phyloP scores from a whole-genome alignment of 2,329 filamentous ascomycete genomes.

The Fusarium azukiicola region DNA sequence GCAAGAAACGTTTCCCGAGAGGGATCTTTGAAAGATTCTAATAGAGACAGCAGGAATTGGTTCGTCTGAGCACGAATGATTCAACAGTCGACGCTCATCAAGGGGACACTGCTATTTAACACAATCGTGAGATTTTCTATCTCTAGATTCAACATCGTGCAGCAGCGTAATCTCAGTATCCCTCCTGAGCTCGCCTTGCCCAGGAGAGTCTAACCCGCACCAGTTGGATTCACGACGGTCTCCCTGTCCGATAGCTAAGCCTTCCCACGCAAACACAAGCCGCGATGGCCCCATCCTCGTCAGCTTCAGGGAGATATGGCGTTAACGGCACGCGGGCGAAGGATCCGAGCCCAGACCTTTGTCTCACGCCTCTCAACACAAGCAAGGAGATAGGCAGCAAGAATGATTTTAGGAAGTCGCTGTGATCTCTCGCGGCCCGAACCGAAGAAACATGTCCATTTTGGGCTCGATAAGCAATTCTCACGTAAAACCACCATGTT shows the following conservation, averaged over 20 bases:
- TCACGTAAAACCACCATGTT: neutral
- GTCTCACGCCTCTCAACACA: constrained; percentile 11
- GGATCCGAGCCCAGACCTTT: constrained; percentile 11
- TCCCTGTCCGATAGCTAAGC: constrained; percentile 17
- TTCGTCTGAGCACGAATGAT: constrained; percentile 16
- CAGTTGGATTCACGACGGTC: too few relatives aligned
- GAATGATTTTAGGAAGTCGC: neutral
- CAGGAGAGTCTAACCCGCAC: too few relatives aligned
- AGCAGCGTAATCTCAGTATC: constrained; percentile 6
- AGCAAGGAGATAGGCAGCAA: constrained; percentile 10
- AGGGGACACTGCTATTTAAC: constrained; percentile 31
- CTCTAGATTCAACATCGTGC: constrained; percentile 4
- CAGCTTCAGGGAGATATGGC: neutral
- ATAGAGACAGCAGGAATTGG: neutral
- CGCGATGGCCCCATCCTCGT: constrained; percentile 8
- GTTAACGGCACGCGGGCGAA: constrained; percentile 28
- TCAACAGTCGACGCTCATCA: neutral
- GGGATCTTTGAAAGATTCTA: constrained; percentile 5
- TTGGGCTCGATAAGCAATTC: constrained; percentile 21
- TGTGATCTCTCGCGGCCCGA: neutral
- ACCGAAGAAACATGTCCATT: neutral
- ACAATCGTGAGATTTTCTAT: constrained; percentile 16
- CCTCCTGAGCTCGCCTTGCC: constrained; percentile 6
- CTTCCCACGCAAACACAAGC: neutral
- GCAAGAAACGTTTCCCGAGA: neutral